These are phyloP conservation scores for Podospora sp. DNA, from an alignment of 495 filamentous ascomycete genomes.

Conservation along the genomic window DNA sequence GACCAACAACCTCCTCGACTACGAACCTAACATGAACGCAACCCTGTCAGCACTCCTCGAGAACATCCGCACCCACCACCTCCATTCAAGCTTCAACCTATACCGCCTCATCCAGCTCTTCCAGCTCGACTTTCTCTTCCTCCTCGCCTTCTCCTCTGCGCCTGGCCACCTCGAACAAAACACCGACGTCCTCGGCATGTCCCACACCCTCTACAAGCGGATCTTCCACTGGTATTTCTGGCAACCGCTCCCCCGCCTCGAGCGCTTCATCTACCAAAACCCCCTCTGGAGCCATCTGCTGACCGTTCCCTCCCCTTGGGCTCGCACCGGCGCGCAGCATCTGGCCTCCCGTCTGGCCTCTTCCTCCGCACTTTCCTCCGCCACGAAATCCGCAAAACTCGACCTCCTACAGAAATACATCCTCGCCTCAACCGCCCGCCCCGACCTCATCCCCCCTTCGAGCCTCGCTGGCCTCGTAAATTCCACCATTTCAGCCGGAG, in stretches of 20 bases:
- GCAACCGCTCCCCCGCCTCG: constrained; percentile 31
- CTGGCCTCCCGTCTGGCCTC: constrained; percentile 24
- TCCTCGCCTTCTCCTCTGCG: constrained; percentile 30
- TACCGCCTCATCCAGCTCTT: constrained; percentile 22
- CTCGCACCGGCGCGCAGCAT: constrained; percentile 23
- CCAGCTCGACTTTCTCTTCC: constrained; percentile 32
- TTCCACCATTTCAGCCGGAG: constrained; percentile 57
- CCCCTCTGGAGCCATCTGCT: constrained; percentile 26
- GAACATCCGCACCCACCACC: constrained; percentile 19
- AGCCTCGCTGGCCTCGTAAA: constrained; percentile 44
- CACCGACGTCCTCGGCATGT: constrained; percentile 29
- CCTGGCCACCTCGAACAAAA: constrained; percentile 31
- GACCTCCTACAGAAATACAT: constrained; percentile 34
- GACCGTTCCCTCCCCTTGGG: constrained; percentile 18
- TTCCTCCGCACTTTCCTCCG: background rate
- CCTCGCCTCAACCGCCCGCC: constrained; percentile 29
- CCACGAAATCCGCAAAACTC: background rate
- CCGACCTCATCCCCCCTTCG: constrained; percentile 33
- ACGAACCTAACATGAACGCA: constrained; percentile 31
- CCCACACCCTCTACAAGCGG: constrained; percentile 29
- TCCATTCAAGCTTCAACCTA: constrained; percentile 24
- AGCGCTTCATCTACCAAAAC: constrained; percentile 35
- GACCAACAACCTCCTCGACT: constrained; percentile 29
- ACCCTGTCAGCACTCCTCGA: constrained; percentile 28
- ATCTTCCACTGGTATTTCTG: constrained; percentile 34